These are phyloP conservation scores for Phylloporus sp. DNA, from an alignment of 768 basidiomycete genomes.

Conservation along the genomic window DNA sequence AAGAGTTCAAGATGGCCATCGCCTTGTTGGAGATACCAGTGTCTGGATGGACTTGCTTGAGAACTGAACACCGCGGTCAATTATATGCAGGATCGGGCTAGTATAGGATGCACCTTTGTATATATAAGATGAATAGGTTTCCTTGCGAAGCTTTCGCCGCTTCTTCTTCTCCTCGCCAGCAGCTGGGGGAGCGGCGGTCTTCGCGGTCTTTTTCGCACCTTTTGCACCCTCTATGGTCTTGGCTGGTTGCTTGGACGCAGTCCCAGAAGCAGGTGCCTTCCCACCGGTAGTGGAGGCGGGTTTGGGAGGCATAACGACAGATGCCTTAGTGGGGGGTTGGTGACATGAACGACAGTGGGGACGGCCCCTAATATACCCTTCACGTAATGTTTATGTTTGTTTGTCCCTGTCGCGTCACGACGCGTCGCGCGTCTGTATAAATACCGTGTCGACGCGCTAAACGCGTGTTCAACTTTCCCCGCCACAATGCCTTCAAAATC, in stretches of 20 bases:
- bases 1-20: slow-evolving; percentile 94
- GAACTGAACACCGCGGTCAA: slow-evolving; percentile 46
- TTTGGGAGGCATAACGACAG: slow-evolving; percentile 48
- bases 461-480: neutral
- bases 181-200: slow-evolving; percentile 47
- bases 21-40: slow-evolving; percentile 99
- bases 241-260: slow-evolving; percentile 62
- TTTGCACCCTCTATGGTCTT: slow-evolving; percentile 53
- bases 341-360: slow-evolving; percentile 4
- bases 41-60: slow-evolving; percentile 97
- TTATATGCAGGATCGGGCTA: neutral
- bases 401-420: slow-evolving; percentile 32
- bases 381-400: slow-evolving; percentile 32
- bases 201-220: slow-evolving; percentile 76
- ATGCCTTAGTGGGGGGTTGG: slow-evolving; percentile 19
- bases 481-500: slow-evolving; percentile 31
- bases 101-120: slow-evolving; percentile 64
- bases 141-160: slow-evolving; percentile 81
- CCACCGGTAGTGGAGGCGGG: slow-evolving; percentile 66
- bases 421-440: slow-evolving; percentile 38
- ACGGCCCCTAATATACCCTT: slow-evolving; percentile 33
- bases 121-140: slow-evolving; percentile 92
- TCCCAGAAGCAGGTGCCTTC: slow-evolving; percentile 60
- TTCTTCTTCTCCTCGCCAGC: slow-evolving; percentile 82
- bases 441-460: slow-evolving; percentile 2